Conservation (phyloP, 805 yeast genomes). For the Starmerella asiatica region DNA sequence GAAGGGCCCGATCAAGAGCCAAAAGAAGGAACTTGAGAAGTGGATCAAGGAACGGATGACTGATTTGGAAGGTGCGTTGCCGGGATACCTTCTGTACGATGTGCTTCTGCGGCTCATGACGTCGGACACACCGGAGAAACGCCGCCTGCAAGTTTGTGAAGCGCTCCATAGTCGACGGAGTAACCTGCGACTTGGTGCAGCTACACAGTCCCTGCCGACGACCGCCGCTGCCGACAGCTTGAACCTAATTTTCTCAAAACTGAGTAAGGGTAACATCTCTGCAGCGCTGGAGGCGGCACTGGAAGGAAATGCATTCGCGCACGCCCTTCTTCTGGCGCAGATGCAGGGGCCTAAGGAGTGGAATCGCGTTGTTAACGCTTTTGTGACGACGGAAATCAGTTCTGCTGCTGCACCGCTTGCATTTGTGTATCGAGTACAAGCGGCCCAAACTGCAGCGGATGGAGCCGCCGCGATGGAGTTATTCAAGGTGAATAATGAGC, state of each 20-base stretch:
- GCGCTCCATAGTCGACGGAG: slow-evolving; percentile 1
- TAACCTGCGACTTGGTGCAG: not conserved
- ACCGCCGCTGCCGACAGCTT: not conserved
- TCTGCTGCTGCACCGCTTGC: slow-evolving; percentile 35
- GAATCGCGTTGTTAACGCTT: slow-evolving; percentile 44
- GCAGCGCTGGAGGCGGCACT: slow-evolving; percentile 54
- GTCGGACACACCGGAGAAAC: slow-evolving; percentile 1
- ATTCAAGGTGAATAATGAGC: slow-evolving; percentile 22
- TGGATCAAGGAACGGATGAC: slow-evolving; percentile 40
- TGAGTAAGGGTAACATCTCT: slow-evolving; percentile 51
- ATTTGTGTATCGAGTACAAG: slow-evolving; percentile 45
- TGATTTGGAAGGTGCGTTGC: slow-evolving; percentile 7
- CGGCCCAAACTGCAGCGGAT: slow-evolving; percentile 35
- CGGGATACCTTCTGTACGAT: slow-evolving; percentile 14
- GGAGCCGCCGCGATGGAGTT: slow-evolving; percentile 40
- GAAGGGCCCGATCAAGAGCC: slow-evolving; percentile 35
- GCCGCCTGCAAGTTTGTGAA: slow-evolving; percentile 1
- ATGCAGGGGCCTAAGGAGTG: slow-evolving; percentile 50
- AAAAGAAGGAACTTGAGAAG: slow-evolving; percentile 52
- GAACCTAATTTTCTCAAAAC: slow-evolving; percentile 26
- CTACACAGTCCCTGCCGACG: not conserved
- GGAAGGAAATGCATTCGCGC: slow-evolving; percentile 55
- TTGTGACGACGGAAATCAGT: slow-evolving; percentile 36
- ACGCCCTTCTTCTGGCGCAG: slow-evolving; percentile 60
- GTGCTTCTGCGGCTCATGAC: slow-evolving; percentile 14